These are phyloP conservation scores for Rhizophagus prolifer DNA, from an alignment of 192 early-diverging fungal genomes.

Conservation along the genomic window DNA sequence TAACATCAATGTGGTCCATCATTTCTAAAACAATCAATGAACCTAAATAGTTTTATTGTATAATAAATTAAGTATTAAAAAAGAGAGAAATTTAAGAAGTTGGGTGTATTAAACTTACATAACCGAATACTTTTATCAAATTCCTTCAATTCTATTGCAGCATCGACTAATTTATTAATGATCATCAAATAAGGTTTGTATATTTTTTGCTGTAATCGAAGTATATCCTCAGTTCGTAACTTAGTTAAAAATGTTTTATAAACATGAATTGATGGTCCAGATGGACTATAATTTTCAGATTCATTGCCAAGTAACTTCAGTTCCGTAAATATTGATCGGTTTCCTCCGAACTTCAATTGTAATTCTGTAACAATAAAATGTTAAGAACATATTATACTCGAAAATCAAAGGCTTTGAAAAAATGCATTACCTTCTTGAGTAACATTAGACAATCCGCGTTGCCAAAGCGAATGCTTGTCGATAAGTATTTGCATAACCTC, in stretches of 20 bases:
- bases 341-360: slow-evolving; percentile 18
- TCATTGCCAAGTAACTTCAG: slow-evolving; percentile 3
- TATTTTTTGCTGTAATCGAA: slow-evolving; percentile 8
- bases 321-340: slow-evolving; percentile 1
- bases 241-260: slow-evolving; percentile 21
- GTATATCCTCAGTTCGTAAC: background rate
- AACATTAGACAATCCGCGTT: background rate
- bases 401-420: background rate
- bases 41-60: background rate
- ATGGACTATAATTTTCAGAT: background rate
- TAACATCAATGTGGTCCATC: slow-evolving; percentile 3
- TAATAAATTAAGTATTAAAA: background rate
- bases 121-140: slow-evolving; percentile 24
- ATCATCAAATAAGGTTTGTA: slow-evolving; percentile 22
- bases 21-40: slow-evolving; percentile 22
- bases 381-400: background rate
- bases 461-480: slow-evolving; percentile 15
- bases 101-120: slow-evolving; percentile 13
- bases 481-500: slow-evolving; percentile 1
- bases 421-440: slow-evolving; percentile 18
- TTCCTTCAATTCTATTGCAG: slow-evolving; percentile 13
- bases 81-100: background rate
- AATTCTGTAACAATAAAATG: slow-evolving; percentile 1
- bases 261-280: slow-evolving; percentile 19
- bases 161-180: background rate